A percentile compares a stretch with the other conserved stretches of the same genome.
These are phyloP conservation scores for Ustulina deusta DNA, from an alignment of 2,329 filamentous ascomycete species.

Conservation along the genomic window DNA sequence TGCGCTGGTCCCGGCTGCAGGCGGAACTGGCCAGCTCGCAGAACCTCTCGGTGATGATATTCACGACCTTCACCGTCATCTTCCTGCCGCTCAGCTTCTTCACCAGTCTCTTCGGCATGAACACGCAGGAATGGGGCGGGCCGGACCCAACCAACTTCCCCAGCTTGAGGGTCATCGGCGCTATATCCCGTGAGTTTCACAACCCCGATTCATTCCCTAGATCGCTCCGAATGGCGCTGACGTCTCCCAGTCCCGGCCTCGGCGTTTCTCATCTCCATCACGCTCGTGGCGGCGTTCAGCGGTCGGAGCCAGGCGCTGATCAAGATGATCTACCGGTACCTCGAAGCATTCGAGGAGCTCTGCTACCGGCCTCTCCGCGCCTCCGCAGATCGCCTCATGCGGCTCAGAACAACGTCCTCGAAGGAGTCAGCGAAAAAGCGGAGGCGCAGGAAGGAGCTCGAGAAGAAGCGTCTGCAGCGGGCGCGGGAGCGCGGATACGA, in stretches of 20 bases:
- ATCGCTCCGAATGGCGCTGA: background rate
- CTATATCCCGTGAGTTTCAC: constrained; percentile 54
- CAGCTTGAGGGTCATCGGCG: constrained; percentile 59
- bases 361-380: constrained; percentile 39
- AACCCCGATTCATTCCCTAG: constrained; percentile 38
- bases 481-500: constrained; percentile 54
- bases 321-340: constrained; percentile 44
- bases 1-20: constrained; percentile 71
- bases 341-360: constrained; percentile 33
- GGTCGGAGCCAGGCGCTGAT: constrained; percentile 55
- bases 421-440: constrained; percentile 45
- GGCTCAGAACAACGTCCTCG: constrained; percentile 47
- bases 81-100: constrained; percentile 75
- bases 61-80: constrained; percentile 72
- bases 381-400: constrained; percentile 34
- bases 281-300: constrained; percentile 69
- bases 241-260: constrained; percentile 59
- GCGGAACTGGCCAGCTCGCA: constrained; percentile 72
- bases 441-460: constrained; percentile 41
- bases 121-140: constrained; percentile 70
- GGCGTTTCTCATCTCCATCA: constrained; percentile 60
- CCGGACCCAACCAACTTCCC: constrained; percentile 55
- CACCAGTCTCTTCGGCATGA: constrained; percentile 74
- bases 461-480: constrained; percentile 38
- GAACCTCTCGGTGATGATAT: constrained; percentile 73